These are phyloP conservation scores for Nicotiana benthamiana DNA, from an alignment of 257 asterid species.

Conservation along the genomic window DNA sequence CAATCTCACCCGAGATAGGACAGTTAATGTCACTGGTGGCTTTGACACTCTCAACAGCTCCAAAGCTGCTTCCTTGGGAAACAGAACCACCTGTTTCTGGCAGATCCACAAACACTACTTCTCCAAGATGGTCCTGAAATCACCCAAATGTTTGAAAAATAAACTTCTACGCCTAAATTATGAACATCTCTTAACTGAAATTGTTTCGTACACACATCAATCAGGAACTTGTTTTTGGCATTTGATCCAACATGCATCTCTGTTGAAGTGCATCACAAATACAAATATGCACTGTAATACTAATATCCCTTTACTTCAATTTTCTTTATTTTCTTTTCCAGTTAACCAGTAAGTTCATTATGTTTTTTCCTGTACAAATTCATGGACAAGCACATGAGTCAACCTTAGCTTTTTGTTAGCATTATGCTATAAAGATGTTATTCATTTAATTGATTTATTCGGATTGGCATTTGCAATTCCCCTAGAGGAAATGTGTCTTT, in stretches of 20 bases:
- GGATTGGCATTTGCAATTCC: not conserved
- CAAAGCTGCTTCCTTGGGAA: constrained; percentile 45
- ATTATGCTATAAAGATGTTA: not conserved
- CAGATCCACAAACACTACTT: constrained; percentile 82
- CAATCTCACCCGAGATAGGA: constrained; percentile 81
- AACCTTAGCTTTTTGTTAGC: not conserved
- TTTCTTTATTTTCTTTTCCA: not conserved
- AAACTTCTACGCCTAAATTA: not conserved
- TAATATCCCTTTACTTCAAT: not conserved
- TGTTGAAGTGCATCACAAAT: not conserved
- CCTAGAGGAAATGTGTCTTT: not conserved
- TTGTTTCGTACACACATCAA: not conserved
- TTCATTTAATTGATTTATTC: not conserved
- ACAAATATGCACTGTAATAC: not conserved
- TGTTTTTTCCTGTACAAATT: not conserved
- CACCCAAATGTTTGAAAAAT: not conserved
- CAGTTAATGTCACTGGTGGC: constrained; percentile 83
- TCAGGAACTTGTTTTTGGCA: not conserved
- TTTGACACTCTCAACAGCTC: constrained; percentile 89
- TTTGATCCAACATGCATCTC: not conserved
- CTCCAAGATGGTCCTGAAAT: constrained; percentile 78
- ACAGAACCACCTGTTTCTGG: constrained; percentile 62
- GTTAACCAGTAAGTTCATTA: not conserved
- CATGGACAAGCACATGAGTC: not conserved
- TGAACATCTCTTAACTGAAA: not conserved